Base-by-base conservation (phyloP, 78 protist genomes). In the Chrysochromulina tobinii region DNA sequence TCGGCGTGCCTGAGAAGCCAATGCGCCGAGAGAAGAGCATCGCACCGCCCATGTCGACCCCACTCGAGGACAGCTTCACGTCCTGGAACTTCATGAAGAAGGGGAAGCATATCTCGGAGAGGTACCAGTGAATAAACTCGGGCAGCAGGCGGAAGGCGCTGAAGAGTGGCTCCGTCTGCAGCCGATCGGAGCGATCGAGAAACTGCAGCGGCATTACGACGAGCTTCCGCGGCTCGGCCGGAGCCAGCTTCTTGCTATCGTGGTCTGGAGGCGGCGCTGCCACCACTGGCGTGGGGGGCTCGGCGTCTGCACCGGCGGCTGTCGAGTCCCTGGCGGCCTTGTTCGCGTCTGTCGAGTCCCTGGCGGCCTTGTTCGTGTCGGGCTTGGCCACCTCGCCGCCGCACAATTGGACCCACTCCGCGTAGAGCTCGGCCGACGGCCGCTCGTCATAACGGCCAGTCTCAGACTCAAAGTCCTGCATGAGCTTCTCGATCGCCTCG, bases 1-100 rank as follows among this genome's bases (percentile, higher is more conserved):
- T 75, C 6, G 95, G 95, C 48, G 95, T 93, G 17, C 95, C 95
- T 7, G 93, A 93, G 85, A 93, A 93, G 67, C 95, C 95, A 4
- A 93, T 18, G 25, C 95, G 73, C n/a, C 89, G 54, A 0, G 57
- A 54, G 75, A 93, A 90, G 50, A 90, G 67, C 20, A 73, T 84
- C 38, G 25, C 90, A 12, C 95, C 91, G 20, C 93, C 95, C 12
- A 93, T 54, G 48, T 89, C 95, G 61, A 90, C 92, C 20, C 92
- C 91, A 7, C 83, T 87, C 2, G 95, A 91, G 6, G 58, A 75
- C 17, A 95, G 4, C 95, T 95, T 95, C 21, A 89, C 9, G 18
- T 14, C 25, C 53, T 92, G 94, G 90, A 54, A 77, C 25, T 57
- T 7, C 96, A 92, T 92, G 81, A 38, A 58, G 25, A 51, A 20